These are phyloP conservation scores for Neurospora discreta DNA, from an alignment of 495 filamentous ascomycete genomes.

Conservation along the genomic window DNA sequence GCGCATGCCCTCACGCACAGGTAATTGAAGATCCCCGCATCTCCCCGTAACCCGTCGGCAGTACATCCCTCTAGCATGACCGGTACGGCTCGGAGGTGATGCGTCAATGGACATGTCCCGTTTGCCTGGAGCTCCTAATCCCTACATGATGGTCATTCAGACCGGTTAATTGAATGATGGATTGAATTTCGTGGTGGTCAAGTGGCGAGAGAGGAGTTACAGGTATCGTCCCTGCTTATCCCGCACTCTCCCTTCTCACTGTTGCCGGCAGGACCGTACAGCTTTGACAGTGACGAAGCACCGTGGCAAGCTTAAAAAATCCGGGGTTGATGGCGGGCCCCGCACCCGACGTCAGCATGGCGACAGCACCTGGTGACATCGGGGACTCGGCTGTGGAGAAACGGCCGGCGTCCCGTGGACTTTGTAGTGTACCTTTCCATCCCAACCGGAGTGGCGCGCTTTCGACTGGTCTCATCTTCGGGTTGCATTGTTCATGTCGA, in stretches of 20 bases:
- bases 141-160: neutral
- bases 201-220: neutral
- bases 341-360: neutral
- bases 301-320: neutral
- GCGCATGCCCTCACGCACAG: no score
- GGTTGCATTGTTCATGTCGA: neutral
- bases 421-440: neutral
- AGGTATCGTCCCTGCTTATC: no score
- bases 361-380: neutral
- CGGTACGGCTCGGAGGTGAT: neutral
- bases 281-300: neutral
- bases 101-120: neutral
- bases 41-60: neutral
- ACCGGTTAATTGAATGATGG: neutral
- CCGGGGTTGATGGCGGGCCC: neutral
- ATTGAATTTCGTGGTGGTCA: neutral
- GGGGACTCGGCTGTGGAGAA: neutral
- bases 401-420: neutral
- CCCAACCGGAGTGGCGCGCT: neutral
- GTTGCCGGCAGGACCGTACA: neutral
- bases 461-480: neutral
- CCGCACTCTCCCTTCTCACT: neutral
- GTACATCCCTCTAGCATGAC: neutral
- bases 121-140: neutral
- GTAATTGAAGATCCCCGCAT: neutral